phyloP scores from a whole-genome alignment of 2,329 filamentous ascomycete genomes.

The Anisogramma anomala region DNA sequence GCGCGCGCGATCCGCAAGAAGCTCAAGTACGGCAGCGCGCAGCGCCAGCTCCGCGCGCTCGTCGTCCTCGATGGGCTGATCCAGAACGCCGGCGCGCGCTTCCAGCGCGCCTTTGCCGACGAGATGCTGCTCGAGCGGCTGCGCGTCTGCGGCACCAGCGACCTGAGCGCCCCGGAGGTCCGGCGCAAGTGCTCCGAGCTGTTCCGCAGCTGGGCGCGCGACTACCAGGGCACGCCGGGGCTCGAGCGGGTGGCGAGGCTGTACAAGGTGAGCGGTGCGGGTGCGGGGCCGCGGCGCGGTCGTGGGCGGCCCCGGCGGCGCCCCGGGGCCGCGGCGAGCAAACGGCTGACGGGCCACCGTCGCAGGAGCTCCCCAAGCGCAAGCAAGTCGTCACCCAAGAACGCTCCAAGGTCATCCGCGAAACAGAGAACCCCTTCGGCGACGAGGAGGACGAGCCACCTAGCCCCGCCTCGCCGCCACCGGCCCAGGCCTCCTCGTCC shows the following conservation, averaged over 20 bases:
- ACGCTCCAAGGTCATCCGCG: constrained; percentile 70
- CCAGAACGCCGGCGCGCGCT: constrained; percentile 80
- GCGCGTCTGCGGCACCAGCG: constrained; percentile 74
- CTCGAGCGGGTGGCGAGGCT: constrained; percentile 70
- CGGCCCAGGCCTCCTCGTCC: constrained; percentile 21
- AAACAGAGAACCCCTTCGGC: constrained; percentile 64
- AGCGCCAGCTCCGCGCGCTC: constrained; percentile 80
- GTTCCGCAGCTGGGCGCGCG: constrained; percentile 74
- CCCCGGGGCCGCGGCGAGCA: no score
- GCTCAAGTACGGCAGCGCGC: constrained; percentile 93
- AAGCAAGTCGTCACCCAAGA: constrained; percentile 67
- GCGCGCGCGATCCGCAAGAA: constrained; percentile 92
- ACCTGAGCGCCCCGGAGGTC: constrained; percentile 76
- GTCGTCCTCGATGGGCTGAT: constrained; percentile 86
- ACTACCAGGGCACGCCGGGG: constrained; percentile 71
- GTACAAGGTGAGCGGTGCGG: constrained; percentile 36
- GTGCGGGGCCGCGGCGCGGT: background rate
- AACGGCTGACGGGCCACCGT: no score
- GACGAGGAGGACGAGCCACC: constrained; percentile 50
- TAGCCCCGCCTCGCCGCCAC: constrained; percentile 17
- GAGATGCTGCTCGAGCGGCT: constrained; percentile 86
- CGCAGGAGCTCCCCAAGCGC: constrained; percentile 45
- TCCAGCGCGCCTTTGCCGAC: constrained; percentile 79
- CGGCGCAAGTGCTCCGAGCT: constrained; percentile 76
- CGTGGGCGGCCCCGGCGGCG: no score